A percentile compares a stretch with the other conserved stretches of the same genome.
phyloP scores from a whole-genome alignment of 106 monocot species.

The Posidonia australis region DNA sequence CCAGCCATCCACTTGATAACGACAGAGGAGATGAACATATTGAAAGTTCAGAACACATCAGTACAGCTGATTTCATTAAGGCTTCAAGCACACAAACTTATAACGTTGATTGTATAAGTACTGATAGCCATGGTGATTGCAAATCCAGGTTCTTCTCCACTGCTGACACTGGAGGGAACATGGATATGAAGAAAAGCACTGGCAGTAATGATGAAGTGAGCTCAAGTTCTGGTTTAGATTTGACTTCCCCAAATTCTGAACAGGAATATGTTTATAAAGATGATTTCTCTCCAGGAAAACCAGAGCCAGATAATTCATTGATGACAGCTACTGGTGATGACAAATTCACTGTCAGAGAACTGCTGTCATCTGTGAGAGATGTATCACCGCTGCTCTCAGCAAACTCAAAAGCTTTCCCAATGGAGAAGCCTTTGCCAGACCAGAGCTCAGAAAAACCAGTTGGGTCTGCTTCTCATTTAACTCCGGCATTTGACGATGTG shows the following conservation, averaged over 20 bases:
- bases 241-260: slow-evolving; percentile 40
- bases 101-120: slow-evolving; percentile 8
- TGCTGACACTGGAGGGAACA: not conserved
- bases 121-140: slow-evolving; percentile 20
- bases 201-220: slow-evolving; percentile 32
- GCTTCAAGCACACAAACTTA: slow-evolving; percentile 12
- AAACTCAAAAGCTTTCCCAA: slow-evolving; percentile 12
- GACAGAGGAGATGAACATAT: slow-evolving; percentile 1
- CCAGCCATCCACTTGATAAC: slow-evolving; percentile 1
- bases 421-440: slow-evolving; percentile 21
- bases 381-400: slow-evolving; percentile 18
- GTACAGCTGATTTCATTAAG: slow-evolving; percentile 12
- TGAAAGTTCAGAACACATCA: slow-evolving; percentile 17
- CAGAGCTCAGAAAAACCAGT: slow-evolving; percentile 25
- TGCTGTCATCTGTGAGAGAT: slow-evolving; percentile 40
- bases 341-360: slow-evolving; percentile 43
- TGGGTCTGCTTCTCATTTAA: slow-evolving; percentile 23
- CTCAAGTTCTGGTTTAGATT: slow-evolving; percentile 37
- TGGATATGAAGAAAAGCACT: slow-evolving; percentile 38
- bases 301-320: slow-evolving; percentile 12
- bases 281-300: slow-evolving; percentile 19
- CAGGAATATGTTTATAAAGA: slow-evolving; percentile 59
- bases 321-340: slow-evolving; percentile 24
- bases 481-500: slow-evolving; percentile 65
- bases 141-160: not conserved